phyloP scores from a whole-genome alignment of 1,284 basidiomycete species.

The Fomitopsis pinicola region DNA sequence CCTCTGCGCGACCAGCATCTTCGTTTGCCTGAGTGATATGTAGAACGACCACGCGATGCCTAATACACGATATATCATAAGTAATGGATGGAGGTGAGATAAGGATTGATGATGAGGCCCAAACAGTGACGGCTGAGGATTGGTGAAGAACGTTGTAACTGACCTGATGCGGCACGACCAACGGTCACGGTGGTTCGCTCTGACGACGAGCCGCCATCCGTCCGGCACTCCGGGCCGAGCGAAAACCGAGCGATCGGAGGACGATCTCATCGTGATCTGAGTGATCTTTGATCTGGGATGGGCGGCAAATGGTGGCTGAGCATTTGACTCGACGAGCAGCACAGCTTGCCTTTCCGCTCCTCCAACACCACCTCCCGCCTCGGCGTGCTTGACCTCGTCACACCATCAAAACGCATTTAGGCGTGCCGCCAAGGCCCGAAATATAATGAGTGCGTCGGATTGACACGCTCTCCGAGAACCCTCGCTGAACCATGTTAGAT shows the following conservation, averaged over 20 bases:
- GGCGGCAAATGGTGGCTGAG: not conserved
- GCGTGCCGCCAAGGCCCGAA: not conserved
- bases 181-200: too few relatives aligned
- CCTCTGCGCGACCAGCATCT: not conserved
- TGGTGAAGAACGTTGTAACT: too few relatives aligned
- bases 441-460: slow-evolving; percentile 2
- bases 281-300: not conserved
- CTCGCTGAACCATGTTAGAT: slow-evolving; percentile 18
- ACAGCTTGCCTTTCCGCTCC: too few relatives aligned
- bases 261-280: not conserved
- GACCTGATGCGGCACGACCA: too few relatives aligned
- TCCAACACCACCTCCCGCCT: not conserved
- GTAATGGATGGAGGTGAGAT: too few relatives aligned
- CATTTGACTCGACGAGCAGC: not conserved
- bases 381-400: not conserved
- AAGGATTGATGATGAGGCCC: too few relatives aligned
- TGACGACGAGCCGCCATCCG: too few relatives aligned
- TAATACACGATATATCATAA: too few relatives aligned
- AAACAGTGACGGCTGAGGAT: too few relatives aligned
- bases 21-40: not conserved
- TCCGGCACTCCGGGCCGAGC: not conserved
- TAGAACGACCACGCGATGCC: too few relatives aligned
- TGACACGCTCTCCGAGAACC: not conserved
- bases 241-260: not conserved
- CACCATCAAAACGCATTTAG: not conserved